phyloP scores from a whole-genome alignment of 345 rosid species.

The Microthlaspi erraticum region DNA sequence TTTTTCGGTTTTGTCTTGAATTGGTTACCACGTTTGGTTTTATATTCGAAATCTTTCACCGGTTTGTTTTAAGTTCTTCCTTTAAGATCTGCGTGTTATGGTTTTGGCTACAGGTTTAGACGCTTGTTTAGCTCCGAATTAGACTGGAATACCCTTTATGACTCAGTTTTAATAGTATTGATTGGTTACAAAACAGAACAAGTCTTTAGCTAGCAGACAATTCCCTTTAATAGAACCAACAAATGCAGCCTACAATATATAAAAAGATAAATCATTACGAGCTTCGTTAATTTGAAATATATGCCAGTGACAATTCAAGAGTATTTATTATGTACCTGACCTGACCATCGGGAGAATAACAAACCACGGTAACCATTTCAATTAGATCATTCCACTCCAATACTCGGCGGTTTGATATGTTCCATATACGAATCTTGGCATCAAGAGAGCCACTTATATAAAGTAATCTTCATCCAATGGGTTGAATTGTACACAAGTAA shows the following conservation, averaged over 20 bases:
- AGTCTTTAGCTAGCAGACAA: constrained; percentile 49
- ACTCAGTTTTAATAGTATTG: neutral
- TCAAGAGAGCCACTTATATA: constrained; percentile 97
- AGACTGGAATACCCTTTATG: too few species aligned
- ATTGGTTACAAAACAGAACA: constrained; percentile 6
- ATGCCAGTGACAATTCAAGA: neutral
- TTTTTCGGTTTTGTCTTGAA: too few species aligned
- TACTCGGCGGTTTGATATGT: constrained; percentile 65
- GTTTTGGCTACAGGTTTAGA: too few species aligned
- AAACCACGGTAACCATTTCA: constrained; percentile 94
- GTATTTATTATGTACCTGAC: constrained; percentile 71
- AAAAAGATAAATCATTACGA: constrained; percentile 12
- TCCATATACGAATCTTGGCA: constrained; percentile 91
- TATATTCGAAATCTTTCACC: too few species aligned
- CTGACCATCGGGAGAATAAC: constrained; percentile 94
- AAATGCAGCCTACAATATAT: constrained; percentile 63
- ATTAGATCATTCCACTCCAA: constrained; percentile 89
- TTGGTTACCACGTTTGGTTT: too few species aligned
- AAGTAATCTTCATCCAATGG: constrained; percentile 87
- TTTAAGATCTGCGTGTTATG: too few species aligned
- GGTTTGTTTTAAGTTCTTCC: too few species aligned
- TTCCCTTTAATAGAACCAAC: constrained; percentile 87
- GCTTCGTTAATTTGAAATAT: neutral
- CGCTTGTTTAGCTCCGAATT: too few species aligned
- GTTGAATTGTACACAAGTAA: constrained; percentile 95